phyloP scores from a whole-genome alignment of 148 eudicot species.

The Spergularia marina region DNA sequence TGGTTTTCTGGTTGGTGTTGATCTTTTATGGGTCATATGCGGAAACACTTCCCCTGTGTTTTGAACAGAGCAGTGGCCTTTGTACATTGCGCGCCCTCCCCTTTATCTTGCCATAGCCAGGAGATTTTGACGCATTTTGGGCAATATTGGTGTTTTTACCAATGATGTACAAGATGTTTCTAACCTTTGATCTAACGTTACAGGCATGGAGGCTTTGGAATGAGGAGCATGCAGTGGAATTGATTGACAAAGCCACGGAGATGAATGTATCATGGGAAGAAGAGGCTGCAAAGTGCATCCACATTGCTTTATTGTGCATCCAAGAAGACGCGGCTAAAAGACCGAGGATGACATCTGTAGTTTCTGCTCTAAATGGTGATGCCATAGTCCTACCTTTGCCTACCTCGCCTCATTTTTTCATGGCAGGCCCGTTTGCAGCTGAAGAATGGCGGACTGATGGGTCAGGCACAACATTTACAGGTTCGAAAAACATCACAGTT shows the following conservation, averaged over 20 bases:
- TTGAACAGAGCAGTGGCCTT: no score
- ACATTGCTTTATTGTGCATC: constrained; percentile 28
- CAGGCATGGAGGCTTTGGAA: constrained; percentile 36
- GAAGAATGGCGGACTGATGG: constrained; percentile 14
- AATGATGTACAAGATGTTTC: not conserved
- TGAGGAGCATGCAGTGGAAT: constrained; percentile 16
- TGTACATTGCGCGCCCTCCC: no score
- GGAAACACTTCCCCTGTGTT: no score
- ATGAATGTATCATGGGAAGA: constrained; percentile 17
- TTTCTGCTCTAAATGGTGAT: constrained; percentile 28
- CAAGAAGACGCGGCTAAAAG: constrained; percentile 33
- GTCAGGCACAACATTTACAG: constrained; percentile 22
- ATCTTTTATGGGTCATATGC: not conserved
- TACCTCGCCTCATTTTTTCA: constrained; percentile 26
- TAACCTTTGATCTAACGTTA: not conserved
- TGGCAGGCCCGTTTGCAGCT: constrained; percentile 5
- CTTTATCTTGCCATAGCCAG: not conserved
- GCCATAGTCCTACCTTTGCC: constrained; percentile 28
- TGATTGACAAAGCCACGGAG: constrained; percentile 19
- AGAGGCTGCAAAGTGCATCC: constrained; percentile 30
- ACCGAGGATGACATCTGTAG: constrained; percentile 30
- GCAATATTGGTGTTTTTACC: not conserved
- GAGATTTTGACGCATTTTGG: not conserved
- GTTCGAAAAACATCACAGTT: constrained; percentile 19
- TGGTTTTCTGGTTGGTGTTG: not conserved